Conservation (phyloP, 805 yeast species). For the Millerozyma acaciae region DNA sequence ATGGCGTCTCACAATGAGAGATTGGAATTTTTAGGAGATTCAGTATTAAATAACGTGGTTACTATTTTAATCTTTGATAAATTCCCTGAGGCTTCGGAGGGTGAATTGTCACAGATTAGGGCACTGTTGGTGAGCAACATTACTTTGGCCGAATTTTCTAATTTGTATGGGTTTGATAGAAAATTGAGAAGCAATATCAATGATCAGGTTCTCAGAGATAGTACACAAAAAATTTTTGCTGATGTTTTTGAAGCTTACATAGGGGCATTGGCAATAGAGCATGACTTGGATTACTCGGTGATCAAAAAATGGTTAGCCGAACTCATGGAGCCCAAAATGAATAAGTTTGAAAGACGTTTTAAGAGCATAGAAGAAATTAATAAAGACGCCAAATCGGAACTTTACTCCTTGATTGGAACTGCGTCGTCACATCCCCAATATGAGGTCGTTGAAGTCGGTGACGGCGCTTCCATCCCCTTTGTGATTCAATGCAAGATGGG, state of each 20-base stretch:
- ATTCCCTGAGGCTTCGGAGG: constrained; percentile 75
- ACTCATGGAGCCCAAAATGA: constrained; percentile 46
- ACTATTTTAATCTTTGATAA: constrained; percentile 62
- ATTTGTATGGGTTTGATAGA: constrained; percentile 61
- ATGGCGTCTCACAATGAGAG: constrained; percentile 75
- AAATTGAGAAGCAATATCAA: constrained; percentile 50
- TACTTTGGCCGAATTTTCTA: constrained; percentile 66
- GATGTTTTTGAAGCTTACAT: constrained; percentile 93
- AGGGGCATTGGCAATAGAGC: constrained; percentile 74
- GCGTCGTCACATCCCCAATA: constrained; percentile 65
- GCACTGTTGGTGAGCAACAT: constrained; percentile 69
- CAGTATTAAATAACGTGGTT: constrained; percentile 69
- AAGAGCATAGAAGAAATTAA: constrained; percentile 41
- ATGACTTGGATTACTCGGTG: constrained; percentile 41
- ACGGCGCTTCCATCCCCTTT: constrained; percentile 48
- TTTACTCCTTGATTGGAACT: constrained; percentile 77
- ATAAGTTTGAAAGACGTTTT: constrained; percentile 27
- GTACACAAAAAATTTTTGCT: constrained; percentile 70
- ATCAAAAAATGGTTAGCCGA: constrained; percentile 56
- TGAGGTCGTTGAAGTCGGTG: constrained; percentile 42
- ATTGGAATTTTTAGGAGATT: constrained; percentile 87
- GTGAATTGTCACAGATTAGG: constrained; percentile 70
- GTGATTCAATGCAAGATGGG: constrained; percentile 65
- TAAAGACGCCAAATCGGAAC: constrained; percentile 68
- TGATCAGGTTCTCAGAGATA: constrained; percentile 41